These are phyloP conservation scores for Exophiala alcalophila DNA, from an alignment of 2,329 filamentous ascomycete genomes.

Conservation along the genomic window DNA sequence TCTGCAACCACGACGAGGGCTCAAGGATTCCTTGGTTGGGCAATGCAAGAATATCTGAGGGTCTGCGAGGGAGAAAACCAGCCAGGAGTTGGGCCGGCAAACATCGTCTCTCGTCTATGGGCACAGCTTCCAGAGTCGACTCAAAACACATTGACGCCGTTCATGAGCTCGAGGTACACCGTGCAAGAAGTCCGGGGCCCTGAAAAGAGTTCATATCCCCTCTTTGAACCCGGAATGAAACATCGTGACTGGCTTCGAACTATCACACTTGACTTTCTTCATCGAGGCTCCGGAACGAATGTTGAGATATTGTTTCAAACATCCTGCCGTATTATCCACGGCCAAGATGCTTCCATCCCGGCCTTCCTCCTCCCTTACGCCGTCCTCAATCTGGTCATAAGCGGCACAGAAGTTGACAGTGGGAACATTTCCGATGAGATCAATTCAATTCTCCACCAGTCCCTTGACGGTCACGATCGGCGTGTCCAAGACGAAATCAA, in stretches of 20 bases:
- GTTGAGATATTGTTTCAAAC: constrained; percentile 76
- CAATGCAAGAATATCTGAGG: constrained; percentile 86
- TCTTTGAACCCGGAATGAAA: constrained; percentile 62
- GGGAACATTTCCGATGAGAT: constrained; percentile 70
- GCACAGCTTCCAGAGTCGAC: constrained; percentile 70
- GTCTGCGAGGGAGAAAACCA: constrained; percentile 63
- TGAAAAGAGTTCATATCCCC: constrained; percentile 65
- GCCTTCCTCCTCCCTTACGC: constrained; percentile 88
- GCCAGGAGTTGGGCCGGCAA: constrained; percentile 29
- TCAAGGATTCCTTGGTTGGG: constrained; percentile 89
- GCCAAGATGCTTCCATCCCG: constrained; percentile 80
- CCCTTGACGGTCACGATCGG: constrained; percentile 50
- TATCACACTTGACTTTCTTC: constrained; percentile 78
- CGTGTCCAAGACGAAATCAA: constrained; percentile 71
- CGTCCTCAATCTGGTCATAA: constrained; percentile 76
- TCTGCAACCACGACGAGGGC: constrained; percentile 83
- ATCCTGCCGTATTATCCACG: constrained; percentile 75
- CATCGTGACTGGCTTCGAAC: constrained; percentile 79
- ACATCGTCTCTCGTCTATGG: constrained; percentile 51
- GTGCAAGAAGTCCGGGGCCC: constrained; percentile 48
- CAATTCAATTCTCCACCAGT: constrained; percentile 66
- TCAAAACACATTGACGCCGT: constrained; percentile 80
- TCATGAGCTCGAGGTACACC: constrained; percentile 77
- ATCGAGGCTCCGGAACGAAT: constrained; percentile 70
- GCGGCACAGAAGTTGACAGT: constrained; percentile 61